Percentiles rank a stretch among this genome's conserved stretches.
Evolutionary conservation across 345 rosid species (phyloP).

Genomic region (Citrus trifoliata): DNA sequence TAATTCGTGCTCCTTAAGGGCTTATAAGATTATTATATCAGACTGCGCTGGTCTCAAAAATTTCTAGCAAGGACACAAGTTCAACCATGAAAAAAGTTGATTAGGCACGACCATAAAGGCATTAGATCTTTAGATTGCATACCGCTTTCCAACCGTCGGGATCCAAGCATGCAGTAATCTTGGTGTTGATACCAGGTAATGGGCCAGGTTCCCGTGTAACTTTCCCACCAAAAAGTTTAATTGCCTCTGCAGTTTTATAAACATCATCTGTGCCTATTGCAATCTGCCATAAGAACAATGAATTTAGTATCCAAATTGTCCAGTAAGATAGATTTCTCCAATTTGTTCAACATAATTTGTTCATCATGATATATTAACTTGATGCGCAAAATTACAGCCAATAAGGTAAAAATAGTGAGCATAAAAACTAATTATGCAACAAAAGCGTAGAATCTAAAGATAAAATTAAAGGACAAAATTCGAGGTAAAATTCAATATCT

Average conservation of each 20-base stretch:
- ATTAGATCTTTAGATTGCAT: constrained; percentile 18
- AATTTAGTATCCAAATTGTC: constrained; percentile 2
- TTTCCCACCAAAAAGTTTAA: constrained; percentile 83
- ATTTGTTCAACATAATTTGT: not conserved
- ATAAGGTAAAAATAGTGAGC: not conserved
- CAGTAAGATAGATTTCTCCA: not conserved
- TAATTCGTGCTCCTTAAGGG: not conserved
- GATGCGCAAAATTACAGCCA: constrained; percentile 1
- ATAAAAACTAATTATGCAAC: not conserved
- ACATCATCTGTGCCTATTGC: constrained; percentile 98
- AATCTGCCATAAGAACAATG: constrained; percentile 45
- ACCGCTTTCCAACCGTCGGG: constrained; percentile 99
- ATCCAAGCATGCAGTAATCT: constrained; percentile 95
- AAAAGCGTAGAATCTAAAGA: not conserved
- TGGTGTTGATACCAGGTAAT: constrained; percentile 88
- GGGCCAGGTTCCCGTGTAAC: constrained; percentile 95
- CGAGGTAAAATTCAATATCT: not conserved
- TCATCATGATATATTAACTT: constrained; percentile 2
- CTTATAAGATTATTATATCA: not conserved
- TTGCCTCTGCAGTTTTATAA: constrained; percentile 87
- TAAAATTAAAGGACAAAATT: not conserved
- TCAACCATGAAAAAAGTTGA: not conserved
- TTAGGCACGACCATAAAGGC: constrained; percentile 5
- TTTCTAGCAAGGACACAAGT: not conserved
- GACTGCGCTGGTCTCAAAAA: not conserved